These are phyloP conservation scores for Canariomyces notabilis DNA, from an alignment of 2,329 filamentous ascomycete genomes.

Conservation along the genomic window DNA sequence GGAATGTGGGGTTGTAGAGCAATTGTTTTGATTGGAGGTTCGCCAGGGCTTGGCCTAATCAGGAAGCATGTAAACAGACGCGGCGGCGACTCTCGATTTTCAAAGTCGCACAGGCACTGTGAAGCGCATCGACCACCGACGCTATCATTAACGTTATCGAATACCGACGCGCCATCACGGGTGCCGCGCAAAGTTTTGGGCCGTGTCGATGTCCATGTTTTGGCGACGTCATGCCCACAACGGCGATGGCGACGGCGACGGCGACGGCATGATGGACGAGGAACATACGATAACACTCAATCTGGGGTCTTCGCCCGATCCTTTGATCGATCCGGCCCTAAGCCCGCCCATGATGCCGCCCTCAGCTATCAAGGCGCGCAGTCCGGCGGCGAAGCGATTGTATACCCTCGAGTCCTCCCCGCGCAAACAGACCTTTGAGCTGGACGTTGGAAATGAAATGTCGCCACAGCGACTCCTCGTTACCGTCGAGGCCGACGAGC, in stretches of 20 bases:
- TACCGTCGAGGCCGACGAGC: conserved; percentile 48
- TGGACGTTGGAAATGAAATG: conserved; percentile 47
- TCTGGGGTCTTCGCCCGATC: conserved; percentile 48
- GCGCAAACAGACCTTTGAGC: conserved; percentile 52
- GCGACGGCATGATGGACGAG: conserved; percentile 15
- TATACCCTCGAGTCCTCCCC: conserved; percentile 41
- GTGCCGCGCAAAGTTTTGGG: background rate
- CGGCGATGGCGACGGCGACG: too few relatives aligned
- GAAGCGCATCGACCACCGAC: conserved; percentile 1
- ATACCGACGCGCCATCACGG: conserved; percentile 11
- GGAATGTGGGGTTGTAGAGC: conserved; percentile 1
- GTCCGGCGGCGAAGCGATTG: conserved; percentile 37
- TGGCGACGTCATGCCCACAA: conserved; percentile 6
- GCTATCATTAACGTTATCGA: conserved; percentile 14
- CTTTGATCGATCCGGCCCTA: conserved; percentile 40
- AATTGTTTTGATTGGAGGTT: conserved; percentile 15
- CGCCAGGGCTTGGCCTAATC: conserved; percentile 10
- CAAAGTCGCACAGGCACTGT: conserved; percentile 6
- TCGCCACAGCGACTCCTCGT: conserved; percentile 50
- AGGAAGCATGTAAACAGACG: conserved; percentile 23
- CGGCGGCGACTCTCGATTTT: conserved; percentile 7
- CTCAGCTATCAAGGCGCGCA: conserved; percentile 37
- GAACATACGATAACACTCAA: conserved; percentile 32
- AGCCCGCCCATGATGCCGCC: conserved; percentile 35
- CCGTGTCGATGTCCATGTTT: conserved; percentile 3